phyloP scores from a whole-genome alignment of 1,284 basidiomycete species.

The Ceratobasidium sp. region DNA sequence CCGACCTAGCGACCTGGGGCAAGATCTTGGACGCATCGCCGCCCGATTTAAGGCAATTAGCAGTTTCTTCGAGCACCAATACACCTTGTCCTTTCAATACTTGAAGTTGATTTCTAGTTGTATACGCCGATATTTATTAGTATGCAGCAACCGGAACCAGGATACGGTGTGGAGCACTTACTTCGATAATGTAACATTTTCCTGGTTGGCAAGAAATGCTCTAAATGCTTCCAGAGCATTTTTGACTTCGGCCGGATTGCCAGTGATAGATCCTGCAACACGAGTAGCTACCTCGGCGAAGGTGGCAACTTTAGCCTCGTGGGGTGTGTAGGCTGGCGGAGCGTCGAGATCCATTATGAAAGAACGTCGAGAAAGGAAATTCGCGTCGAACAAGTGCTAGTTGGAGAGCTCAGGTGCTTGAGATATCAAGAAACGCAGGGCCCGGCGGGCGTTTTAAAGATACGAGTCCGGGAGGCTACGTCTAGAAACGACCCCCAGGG shows the following conservation, averaged over 20 bases:
- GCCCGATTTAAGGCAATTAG: not conserved
- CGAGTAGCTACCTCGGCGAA: constrained; percentile 14
- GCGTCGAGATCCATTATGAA: not conserved
- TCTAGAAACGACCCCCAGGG: too few relatives aligned
- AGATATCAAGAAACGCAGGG: too few relatives aligned
- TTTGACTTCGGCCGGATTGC: not conserved
- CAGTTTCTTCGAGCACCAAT: constrained; percentile 6
- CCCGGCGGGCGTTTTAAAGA: too few relatives aligned
- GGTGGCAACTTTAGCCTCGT: not conserved
- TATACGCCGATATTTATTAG: not conserved
- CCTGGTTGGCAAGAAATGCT: constrained; percentile 6
- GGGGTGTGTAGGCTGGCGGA: constrained; percentile 10
- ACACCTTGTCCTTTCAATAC: constrained; percentile 6
- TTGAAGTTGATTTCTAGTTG: constrained; percentile 13
- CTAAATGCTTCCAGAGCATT: constrained; percentile 26
- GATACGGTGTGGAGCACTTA: not conserved
- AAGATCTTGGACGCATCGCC: constrained; percentile 1
- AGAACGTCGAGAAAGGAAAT: not conserved
- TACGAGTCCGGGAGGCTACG: too few relatives aligned
- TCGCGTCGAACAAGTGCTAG: not conserved
- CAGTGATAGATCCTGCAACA: not conserved
- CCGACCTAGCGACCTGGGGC: constrained; percentile 2
- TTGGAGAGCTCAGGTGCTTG: not conserved
- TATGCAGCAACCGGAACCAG: not conserved
- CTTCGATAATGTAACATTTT: constrained; percentile 14